phyloP scores from a whole-genome alignment of 2,329 filamentous ascomycete species.

The Myrmaecium sp. region DNA sequence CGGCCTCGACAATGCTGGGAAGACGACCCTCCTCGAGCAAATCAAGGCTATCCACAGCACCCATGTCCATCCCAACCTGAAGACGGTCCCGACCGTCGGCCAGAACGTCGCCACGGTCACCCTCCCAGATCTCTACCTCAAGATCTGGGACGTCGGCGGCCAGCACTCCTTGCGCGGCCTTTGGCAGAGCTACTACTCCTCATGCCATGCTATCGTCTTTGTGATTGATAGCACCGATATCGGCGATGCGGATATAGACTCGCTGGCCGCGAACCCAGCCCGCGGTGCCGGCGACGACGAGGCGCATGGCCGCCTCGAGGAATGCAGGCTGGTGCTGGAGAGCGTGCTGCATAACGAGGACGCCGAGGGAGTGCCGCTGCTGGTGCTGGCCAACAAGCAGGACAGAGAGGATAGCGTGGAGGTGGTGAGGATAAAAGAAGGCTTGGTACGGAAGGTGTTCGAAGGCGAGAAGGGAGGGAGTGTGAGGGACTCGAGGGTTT shows the following conservation, averaged over 20 bases:
- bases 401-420: conserved; percentile 95
- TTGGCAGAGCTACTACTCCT: conserved; percentile 91
- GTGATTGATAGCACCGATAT: conserved; percentile 93
- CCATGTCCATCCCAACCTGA: conserved; percentile 48
- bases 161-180: conserved; percentile 76
- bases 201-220: conserved; percentile 93
- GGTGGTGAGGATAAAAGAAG: conserved; percentile 94
- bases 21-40: conserved; percentile 94
- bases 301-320: conserved; percentile 49
- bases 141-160: conserved; percentile 96
- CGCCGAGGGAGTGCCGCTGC: conserved; percentile 75
- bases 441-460: conserved; percentile 85
- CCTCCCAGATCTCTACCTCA: conserved; percentile 87
- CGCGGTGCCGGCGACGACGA: conserved; percentile 15
- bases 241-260: conserved; percentile 58
- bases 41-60: conserved; percentile 76
- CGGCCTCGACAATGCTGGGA: conserved; percentile 94
- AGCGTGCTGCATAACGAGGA: conserved; percentile 76
- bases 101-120: conserved; percentile 91
- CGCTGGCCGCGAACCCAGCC: conserved; percentile 16
- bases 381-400: conserved; percentile 95
- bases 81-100: conserved; percentile 90
- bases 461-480: conserved; percentile 78
- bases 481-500: conserved; percentile 76
- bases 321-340: conserved; percentile 80